phyloP scores from a whole-genome alignment of 768 basidiomycete species.

The Kwoniella newhampshirensis region DNA sequence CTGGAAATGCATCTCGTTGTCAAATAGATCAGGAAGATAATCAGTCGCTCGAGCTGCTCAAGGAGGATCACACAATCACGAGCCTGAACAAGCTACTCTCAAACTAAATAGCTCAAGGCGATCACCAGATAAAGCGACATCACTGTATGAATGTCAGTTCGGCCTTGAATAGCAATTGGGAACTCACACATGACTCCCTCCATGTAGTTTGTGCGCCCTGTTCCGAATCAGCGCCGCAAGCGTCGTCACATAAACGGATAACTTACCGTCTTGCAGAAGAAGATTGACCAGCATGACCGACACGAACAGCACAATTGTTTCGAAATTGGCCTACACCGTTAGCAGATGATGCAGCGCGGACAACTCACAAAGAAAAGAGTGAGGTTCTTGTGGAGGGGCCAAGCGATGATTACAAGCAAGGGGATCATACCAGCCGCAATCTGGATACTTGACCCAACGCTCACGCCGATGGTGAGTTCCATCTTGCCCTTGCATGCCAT shows the following conservation, averaged over 20 bases:
- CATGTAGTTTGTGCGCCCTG: conserved; percentile 88
- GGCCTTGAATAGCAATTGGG: background rate
- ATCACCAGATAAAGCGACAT: conserved; percentile 75
- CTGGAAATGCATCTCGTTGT: no score
- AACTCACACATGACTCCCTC: conserved; percentile 72
- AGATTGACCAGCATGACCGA: conserved; percentile 86
- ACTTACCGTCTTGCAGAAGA: conserved; percentile 58
- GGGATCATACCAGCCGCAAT: conserved; percentile 84
- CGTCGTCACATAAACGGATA: no score
- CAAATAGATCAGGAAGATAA: no score
- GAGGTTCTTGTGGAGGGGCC: conserved; percentile 60
- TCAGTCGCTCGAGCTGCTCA: no score
- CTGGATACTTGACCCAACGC: conserved; percentile 54
- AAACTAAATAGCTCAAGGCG: conserved; percentile 64
- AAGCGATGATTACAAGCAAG: conserved; percentile 81
- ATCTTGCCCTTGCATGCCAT: conserved; percentile 78
- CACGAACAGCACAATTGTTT: conserved; percentile 81
- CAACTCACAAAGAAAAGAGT: conserved; percentile 81
- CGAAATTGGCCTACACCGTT: conserved; percentile 39
- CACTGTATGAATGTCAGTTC: conserved; percentile 27
- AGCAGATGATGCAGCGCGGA: background rate
- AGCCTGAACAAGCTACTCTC: no score
- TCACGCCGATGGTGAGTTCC: conserved; percentile 67
- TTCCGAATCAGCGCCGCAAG: conserved; percentile 54
- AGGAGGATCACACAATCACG: background rate